Evolutionary conservation across 257 asterid species (phyloP).

Genomic region (Orobanche coerulescens): DNA sequence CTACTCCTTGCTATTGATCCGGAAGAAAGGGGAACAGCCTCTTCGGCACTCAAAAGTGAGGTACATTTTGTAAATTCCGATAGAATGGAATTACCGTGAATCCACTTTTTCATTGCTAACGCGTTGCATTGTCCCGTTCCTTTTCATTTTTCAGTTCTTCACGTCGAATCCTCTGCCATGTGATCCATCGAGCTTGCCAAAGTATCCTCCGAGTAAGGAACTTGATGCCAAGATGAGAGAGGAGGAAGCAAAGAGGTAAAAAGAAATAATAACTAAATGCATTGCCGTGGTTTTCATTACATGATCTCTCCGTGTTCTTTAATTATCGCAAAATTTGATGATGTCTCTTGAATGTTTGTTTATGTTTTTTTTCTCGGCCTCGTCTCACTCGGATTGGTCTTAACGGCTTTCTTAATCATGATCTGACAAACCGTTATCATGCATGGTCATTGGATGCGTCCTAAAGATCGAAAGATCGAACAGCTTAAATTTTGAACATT

Average conservation of each 20-base stretch:
- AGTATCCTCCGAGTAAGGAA: conserved; percentile 81
- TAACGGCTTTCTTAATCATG: no score
- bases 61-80: conserved; percentile 25
- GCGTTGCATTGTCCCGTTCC: no score
- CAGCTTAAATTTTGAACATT: no score
- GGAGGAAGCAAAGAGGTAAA: conserved; percentile 56
- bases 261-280: neutral
- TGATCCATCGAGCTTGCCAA: conserved; percentile 72
- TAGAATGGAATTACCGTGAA: neutral
- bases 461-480: no score
- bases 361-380: no score
- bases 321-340: neutral
- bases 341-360: neutral
- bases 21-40: conserved; percentile 63
- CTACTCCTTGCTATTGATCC: conserved; percentile 83
- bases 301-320: no score
- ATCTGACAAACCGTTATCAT: no score
- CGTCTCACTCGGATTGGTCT: no score
- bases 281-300: no score
- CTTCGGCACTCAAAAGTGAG: conserved; percentile 71
- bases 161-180: conserved; percentile 73
- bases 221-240: conserved; percentile 63
- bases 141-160: conserved; percentile 49
- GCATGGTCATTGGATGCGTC: no score
- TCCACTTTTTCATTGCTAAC: neutral